These are phyloP conservation scores for Tuber calosporum DNA, from an alignment of 495 filamentous ascomycete species.

Conservation along the genomic window DNA sequence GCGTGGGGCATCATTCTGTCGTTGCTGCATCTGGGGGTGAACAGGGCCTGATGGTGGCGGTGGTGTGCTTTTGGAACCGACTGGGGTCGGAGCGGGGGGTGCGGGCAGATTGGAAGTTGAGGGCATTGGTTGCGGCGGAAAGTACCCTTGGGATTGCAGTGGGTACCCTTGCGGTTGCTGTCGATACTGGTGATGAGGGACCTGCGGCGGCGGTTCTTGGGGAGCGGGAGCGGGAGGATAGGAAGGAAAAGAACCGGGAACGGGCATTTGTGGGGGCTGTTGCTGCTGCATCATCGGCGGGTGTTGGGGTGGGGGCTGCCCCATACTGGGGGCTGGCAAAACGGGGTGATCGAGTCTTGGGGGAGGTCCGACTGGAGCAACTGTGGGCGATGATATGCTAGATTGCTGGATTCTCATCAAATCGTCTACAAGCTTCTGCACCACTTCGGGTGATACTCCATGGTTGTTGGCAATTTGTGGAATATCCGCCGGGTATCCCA, in stretches of 20 bases:
- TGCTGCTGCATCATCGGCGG: constrained; percentile 9
- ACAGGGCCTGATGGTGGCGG: constrained; percentile 9
- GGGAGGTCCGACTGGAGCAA: constrained; percentile 19
- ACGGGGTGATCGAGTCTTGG: constrained; percentile 11
- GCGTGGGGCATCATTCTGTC: constrained; percentile 18
- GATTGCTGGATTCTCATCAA: constrained; percentile 27
- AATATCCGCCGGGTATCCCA: constrained; percentile 21
- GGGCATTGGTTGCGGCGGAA: constrained; percentile 19
- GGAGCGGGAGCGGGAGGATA: constrained; percentile 16
- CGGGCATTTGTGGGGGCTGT: neutral
- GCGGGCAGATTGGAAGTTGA: neutral
- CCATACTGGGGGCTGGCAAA: constrained; percentile 20
- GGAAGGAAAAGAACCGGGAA: constrained; percentile 20
- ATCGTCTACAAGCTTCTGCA: constrained; percentile 31
- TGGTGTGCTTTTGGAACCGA: neutral
- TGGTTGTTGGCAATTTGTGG: constrained; percentile 27
- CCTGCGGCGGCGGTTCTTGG: constrained; percentile 25
- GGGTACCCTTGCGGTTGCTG: constrained; percentile 15
- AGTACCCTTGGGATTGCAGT: constrained; percentile 18
- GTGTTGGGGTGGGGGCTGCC: constrained; percentile 15
- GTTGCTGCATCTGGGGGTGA: constrained; percentile 22
- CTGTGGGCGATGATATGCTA: neutral
- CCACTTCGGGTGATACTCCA: constrained; percentile 19
- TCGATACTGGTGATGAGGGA: constrained; percentile 25
- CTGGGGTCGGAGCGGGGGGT: constrained; percentile 3